phyloP scores from a whole-genome alignment of 2,329 filamentous ascomycete genomes.

The Neobulgaria alba region DNA sequence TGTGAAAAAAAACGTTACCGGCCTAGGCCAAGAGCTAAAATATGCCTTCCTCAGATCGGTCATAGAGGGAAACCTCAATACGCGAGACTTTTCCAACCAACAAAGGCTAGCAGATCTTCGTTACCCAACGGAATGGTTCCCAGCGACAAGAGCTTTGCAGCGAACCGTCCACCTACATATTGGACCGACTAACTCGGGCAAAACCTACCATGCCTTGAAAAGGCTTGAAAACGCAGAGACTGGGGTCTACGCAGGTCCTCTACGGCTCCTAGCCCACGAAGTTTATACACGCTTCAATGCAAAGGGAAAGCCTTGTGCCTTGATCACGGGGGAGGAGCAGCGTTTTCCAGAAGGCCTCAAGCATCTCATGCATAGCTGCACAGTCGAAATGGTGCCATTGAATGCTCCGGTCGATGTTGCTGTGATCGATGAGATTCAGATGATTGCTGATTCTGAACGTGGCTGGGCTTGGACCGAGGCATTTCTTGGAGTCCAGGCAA shows the following conservation, averaged over 20 bases:
- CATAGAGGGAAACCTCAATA: slow-evolving; percentile 47
- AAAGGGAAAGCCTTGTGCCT: slow-evolving; percentile 65
- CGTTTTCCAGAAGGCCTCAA: slow-evolving; percentile 54
- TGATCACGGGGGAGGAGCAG: slow-evolving; percentile 88
- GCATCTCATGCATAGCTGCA: slow-evolving; percentile 68
- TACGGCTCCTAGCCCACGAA: slow-evolving; percentile 85
- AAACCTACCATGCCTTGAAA: slow-evolving; percentile 90
- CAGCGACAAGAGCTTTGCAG: slow-evolving; percentile 69
- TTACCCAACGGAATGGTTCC: slow-evolving; percentile 90
- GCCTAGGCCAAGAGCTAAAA: slow-evolving; percentile 49
- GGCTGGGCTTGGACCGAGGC: slow-evolving; percentile 96
- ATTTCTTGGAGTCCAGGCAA: slow-evolving; percentile 75
- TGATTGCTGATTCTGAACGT: slow-evolving; percentile 73
- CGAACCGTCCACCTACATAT: slow-evolving; percentile 87
- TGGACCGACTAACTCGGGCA: slow-evolving; percentile 94
- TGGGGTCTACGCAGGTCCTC: slow-evolving; percentile 84
- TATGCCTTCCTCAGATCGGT: slow-evolving; percentile 60
- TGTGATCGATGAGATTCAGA: slow-evolving; percentile 97
- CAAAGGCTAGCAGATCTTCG: slow-evolving; percentile 67
- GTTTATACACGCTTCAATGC: slow-evolving; percentile 82
- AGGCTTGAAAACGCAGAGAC: slow-evolving; percentile 65
- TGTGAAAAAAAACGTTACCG: slow-evolving; percentile 40
- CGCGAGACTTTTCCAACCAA: slow-evolving; percentile 39
- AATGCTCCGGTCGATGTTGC: slow-evolving; percentile 61
- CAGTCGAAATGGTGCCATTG: slow-evolving; percentile 76